phyloP scores from a whole-genome alignment of 2,329 filamentous ascomycete species.

The Alternaria solani region DNA sequence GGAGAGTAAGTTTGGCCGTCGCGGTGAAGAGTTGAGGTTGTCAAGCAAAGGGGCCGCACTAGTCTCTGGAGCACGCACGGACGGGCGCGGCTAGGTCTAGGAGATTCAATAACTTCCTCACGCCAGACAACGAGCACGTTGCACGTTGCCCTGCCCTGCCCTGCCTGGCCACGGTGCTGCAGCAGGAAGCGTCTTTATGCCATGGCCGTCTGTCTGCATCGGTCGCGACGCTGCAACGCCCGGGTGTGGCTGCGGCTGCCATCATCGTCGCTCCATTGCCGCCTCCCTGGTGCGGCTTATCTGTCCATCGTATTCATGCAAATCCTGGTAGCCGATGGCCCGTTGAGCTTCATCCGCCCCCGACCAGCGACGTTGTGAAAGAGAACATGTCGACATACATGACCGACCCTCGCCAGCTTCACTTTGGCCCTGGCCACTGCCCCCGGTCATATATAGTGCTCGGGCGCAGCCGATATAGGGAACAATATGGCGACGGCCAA shows the following conservation, averaged over 20 bases:
- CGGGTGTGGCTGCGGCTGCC: background rate
- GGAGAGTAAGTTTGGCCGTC: constrained; percentile 35
- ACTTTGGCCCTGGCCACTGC: constrained; percentile 19
- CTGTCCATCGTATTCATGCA: constrained; percentile 3
- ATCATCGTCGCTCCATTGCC: background rate
- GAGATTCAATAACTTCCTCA: constrained; percentile 22
- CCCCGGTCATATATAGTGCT: constrained; percentile 22
- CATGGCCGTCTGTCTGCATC: background rate
- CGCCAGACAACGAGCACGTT: constrained; percentile 18
- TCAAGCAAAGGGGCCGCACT: constrained; percentile 31
- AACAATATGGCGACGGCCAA: constrained; percentile 20
- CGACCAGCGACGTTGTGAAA: constrained; percentile 8
- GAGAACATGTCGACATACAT: constrained; percentile 2
- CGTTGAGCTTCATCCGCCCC: constrained; percentile 14
- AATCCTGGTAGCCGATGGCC: constrained; percentile 28
- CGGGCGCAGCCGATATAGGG: constrained; percentile 22
- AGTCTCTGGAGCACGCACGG: constrained; percentile 24
- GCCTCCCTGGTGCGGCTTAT: background rate
- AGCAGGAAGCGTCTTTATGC: background rate
- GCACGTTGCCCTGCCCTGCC: constrained; percentile 14
- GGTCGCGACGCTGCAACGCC: background rate
- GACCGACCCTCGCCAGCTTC: constrained; percentile 17
- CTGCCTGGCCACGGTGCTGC: constrained; percentile 8
- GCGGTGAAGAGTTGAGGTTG: constrained; percentile 35
- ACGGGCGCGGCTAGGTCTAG: constrained; percentile 16